Conservation (phyloP, 2,329 filamentous ascomycete species). For the Tolypocladium inflatum region DNA sequence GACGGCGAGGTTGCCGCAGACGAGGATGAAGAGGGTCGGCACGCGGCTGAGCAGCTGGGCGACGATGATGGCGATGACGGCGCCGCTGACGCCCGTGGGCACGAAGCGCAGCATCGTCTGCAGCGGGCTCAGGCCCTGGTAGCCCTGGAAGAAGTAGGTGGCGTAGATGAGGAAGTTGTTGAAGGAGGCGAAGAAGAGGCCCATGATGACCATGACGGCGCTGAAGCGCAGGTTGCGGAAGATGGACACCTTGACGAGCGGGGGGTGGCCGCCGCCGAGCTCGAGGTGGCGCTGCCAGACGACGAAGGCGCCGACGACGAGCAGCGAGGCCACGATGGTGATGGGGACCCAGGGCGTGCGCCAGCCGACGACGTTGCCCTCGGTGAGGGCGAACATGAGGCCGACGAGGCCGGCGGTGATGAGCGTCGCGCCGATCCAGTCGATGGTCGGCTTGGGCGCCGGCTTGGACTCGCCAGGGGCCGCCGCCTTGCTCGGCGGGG, state of each 20-base stretch:
- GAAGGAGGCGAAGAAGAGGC: slow-evolving; percentile 57
- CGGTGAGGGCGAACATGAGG: slow-evolving; percentile 56
- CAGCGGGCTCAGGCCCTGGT: slow-evolving; percentile 49
- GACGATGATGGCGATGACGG: slow-evolving; percentile 46
- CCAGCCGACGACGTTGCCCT: slow-evolving; percentile 64
- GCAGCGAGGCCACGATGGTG: slow-evolving; percentile 47
- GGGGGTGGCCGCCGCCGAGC: slow-evolving; percentile 20
- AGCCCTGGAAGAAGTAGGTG: slow-evolving; percentile 64
- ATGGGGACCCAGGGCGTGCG: slow-evolving; percentile 49
- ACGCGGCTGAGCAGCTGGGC: slow-evolving; percentile 48
- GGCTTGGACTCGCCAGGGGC: slow-evolving; percentile 21
- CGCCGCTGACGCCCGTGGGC: slow-evolving; percentile 52
- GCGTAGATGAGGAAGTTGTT: slow-evolving; percentile 59
- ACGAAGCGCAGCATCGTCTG: slow-evolving; percentile 61
- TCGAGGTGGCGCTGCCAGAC: slow-evolving; percentile 46
- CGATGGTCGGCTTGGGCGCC: slow-evolving; percentile 30
- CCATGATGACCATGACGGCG: slow-evolving; percentile 56
- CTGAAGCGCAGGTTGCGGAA: slow-evolving; percentile 52
- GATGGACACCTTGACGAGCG: slow-evolving; percentile 58
- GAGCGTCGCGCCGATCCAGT: slow-evolving; percentile 57
- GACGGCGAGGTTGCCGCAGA: slow-evolving; percentile 47
- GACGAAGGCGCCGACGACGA: slow-evolving; percentile 47
- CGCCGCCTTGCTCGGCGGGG: slow-evolving; percentile 13
- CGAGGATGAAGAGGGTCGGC: slow-evolving; percentile 46
- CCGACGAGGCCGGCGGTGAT: slow-evolving; percentile 53